A percentile compares a stretch with the other conserved stretches of the same genome.
phyloP scores from a whole-genome alignment of 2,329 filamentous ascomycete genomes.

The Colletotrichum musicola region DNA sequence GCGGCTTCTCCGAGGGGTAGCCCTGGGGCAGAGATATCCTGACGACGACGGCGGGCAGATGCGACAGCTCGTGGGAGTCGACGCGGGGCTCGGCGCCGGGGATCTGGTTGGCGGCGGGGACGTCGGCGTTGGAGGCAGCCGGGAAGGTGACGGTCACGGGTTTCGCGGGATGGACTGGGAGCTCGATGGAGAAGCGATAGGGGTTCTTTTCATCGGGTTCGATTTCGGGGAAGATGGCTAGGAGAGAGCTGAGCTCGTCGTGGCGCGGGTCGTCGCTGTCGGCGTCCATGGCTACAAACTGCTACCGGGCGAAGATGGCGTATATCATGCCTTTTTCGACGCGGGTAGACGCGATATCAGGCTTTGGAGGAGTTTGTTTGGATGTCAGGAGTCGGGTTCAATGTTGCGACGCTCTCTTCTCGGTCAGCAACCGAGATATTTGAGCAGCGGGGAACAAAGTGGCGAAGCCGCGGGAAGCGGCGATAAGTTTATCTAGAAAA shows the following conservation, averaged over 20 bases:
- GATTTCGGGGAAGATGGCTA: slow-evolving; percentile 77
- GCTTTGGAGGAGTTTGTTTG: neutral
- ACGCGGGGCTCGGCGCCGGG: slow-evolving; percentile 38
- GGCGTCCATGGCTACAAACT: slow-evolving; percentile 50
- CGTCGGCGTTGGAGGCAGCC: slow-evolving; percentile 50
- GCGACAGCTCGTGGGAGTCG: slow-evolving; percentile 64
- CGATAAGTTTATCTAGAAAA: slow-evolving; percentile 13
- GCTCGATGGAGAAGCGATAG: slow-evolving; percentile 67
- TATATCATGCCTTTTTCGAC: slow-evolving; percentile 32
- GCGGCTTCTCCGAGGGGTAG: slow-evolving; percentile 69
- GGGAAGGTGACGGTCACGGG: slow-evolving; percentile 71
- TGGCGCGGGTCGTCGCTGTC: slow-evolving; percentile 64
- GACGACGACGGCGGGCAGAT: slow-evolving; percentile 70
- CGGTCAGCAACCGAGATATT: slow-evolving; percentile 24
- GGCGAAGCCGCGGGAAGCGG: slow-evolving; percentile 22
- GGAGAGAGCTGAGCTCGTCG: slow-evolving; percentile 70
- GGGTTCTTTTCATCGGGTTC: slow-evolving; percentile 56
- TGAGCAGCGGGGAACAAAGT: slow-evolving; percentile 12
- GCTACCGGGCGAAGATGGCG: slow-evolving; percentile 26
- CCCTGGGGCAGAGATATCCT: slow-evolving; percentile 66
- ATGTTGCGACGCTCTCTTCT: neutral
- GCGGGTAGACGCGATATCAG: neutral
- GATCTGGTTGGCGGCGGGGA: slow-evolving; percentile 32
- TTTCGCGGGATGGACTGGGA: slow-evolving; percentile 67
- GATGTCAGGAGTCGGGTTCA: neutral